Base-by-base conservation (phyloP, 2,329 filamentous ascomycete genomes). In the Boeremia exigua region DNA sequence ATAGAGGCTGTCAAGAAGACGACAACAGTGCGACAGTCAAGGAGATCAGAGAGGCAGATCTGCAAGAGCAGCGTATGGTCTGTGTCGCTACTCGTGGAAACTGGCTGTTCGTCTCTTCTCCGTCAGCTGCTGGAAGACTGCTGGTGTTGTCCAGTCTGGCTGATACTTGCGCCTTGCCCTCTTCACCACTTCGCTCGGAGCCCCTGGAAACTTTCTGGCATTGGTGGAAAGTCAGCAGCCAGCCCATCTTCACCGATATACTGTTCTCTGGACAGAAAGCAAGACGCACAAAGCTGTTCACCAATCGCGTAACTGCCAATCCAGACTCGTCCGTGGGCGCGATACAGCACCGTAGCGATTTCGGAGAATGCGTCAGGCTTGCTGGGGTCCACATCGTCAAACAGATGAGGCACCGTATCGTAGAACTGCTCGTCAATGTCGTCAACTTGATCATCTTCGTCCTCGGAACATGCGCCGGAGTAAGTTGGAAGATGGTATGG, bases 321-420 rank as follows among this genome's bases (percentile, higher is more conserved):
- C 57, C 59, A 62, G 12, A 42, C 32, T 5, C 56, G 27, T 19
- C 59, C 59, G 12, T 62, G 57, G n/a, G 57, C 47, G 19, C 54
- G 45, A 38, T 56, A 62, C 2, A 62, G 50, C n/a, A 51, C 12
- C 4, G 48, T 54, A 8, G 59, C 59, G 12, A 60, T 46, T 2
- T 56, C 48, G 1, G 48, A 51, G 48, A 62, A 62, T 11, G 12
- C 23, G 42, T 17, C 25, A 4, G 15, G 11, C 12, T 33, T 47
- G 28, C 23, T 11, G 11, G 10, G 14, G 27, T 14, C 14, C 14
- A 25, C 17, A 3, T 45, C n/a, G 3, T 33, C 14, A 25, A 49
- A 49, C 14, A 12, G 15, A 10, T 45, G n/a, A n/a, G 48, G 33
- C 40, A 40, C 38, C n/a, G 40, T 48, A 25, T 57, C 54, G 28